Base-by-base conservation (phyloP, 192 early-diverging fungal genomes). In the Umbelopsis sp. region DNA sequence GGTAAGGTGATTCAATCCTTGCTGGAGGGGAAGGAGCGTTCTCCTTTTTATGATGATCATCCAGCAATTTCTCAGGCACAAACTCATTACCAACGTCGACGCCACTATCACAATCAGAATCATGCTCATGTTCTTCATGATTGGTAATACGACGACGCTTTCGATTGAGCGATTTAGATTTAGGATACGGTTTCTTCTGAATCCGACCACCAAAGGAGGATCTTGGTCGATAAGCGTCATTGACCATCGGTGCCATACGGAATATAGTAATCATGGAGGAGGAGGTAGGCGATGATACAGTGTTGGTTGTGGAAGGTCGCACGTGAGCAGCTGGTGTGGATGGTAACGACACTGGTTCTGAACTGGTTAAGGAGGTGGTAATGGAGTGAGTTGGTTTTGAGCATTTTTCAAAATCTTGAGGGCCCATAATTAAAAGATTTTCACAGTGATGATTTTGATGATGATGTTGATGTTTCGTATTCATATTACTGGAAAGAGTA, bases 81-180 rank as follows among this genome's bases (percentile, higher is more conserved):
- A 67, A 69, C 20, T 74, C 73, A 22, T 26, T 70, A 17, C 68
- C 38, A 11, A 75, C 36, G 12, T 75, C 74, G 1, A 75, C 47
- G 32, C 74, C 74, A 9, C 56, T 66, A 51, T 75, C 74, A 66
- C 49, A 70, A 9, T 75, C 74, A 0, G 69, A 75, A 26, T 75
- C 74, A 34, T 72, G 17, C 1, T 56, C 17, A 47, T n/a, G 21
- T 26, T n/a, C 8, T 16, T 21, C 56, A 26, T 24, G n/a, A 41
- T 43, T 25, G 11, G n/a, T 4, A 10, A 21, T 25, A 21, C 45
- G 65, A 26, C 65, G 66, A 26, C 34, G 43, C 51, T 50, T 69
- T 62, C 36, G 22, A 24, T 32, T 38, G 1, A 34, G n/a, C 36
- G 43, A 32, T 21, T 24, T 62, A 16, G 38, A 38, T 8, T 32